phyloP scores from a whole-genome alignment of 75 land plant species.

The Chamaecyparis obtusa region DNA sequence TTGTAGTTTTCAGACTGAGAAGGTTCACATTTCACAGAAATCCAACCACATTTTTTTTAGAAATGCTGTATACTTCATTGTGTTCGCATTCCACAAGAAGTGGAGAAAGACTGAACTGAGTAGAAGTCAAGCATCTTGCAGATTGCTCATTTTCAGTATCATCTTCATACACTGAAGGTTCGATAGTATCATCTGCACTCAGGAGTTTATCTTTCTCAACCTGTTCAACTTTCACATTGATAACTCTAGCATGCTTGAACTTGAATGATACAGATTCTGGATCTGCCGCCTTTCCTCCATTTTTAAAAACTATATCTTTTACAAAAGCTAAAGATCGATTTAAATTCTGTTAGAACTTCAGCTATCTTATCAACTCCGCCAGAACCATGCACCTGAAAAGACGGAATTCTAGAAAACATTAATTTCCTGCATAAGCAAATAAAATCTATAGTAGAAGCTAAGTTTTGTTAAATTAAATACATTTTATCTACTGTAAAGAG shows the following conservation, averaged over 20 bases:
- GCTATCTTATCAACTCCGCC: conserved; percentile 81
- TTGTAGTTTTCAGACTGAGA: too few relatives aligned
- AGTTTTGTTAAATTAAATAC: too few relatives aligned
- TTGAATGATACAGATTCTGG: conserved; percentile 88
- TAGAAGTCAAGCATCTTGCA: conserved; percentile 38
- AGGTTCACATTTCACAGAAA: too few relatives aligned
- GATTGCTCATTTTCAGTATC: conserved; percentile 60
- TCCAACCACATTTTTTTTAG: too few relatives aligned
- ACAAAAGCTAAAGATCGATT: conserved; percentile 76
- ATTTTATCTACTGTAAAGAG: too few relatives aligned
- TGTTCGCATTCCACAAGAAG: too few relatives aligned
- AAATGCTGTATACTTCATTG: too few relatives aligned
- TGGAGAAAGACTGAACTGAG: too few relatives aligned
- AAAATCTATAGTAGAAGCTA: too few relatives aligned
- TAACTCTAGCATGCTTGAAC: conserved; percentile 84
- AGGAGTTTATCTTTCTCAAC: conserved; percentile 77
- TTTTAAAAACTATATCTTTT: conserved; percentile 81
- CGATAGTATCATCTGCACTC: conserved; percentile 95
- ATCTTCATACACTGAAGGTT: conserved; percentile 63
- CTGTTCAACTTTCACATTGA: conserved; percentile 56
- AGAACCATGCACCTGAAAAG: conserved; percentile 53
- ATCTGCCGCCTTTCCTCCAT: conserved; percentile 93
- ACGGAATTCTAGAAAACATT: too few relatives aligned
- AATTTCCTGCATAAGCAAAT: too few relatives aligned
- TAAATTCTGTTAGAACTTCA: conserved; percentile 85